Base-by-base conservation (phyloP, 2,329 filamentous ascomycete species). In the Talaromyces verruculosus region DNA sequence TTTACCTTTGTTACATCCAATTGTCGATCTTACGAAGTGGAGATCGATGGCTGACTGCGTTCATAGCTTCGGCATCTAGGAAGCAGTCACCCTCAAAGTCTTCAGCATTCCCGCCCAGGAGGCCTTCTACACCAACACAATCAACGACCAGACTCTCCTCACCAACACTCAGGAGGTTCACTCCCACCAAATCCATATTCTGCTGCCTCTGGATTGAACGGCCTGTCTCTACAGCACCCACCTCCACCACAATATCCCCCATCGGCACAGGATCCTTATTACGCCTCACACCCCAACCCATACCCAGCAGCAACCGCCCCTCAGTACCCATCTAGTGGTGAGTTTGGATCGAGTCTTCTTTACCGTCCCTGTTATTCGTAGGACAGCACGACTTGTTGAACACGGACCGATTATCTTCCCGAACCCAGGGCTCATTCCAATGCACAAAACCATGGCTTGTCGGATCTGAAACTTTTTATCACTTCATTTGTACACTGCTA, bases 301-400 rank as follows among this genome's bases (percentile, higher is more conserved):
- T 96, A 96, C 82, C 93, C 90, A 80, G 90, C 91, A 64, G 89
- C 91, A 71, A 92, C 90, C 81, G 87, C 90, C 88, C 90, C 90
- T 80, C 91, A 91, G 81, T 97, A 96, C 80, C 89, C 91, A 69
- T 92, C 92, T 76, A 91, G 91, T 83, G 91, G 92, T 95, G 82
- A 84, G 89, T 84, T 68, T 62, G 28, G 30, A 39, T 5, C 41
- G 30, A 39, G 19, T 65, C 53, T 67, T 60, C 19, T 59, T 39
- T 68, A n/a, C 25, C 43, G 22, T 60, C 53, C 45, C 35, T 63
- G 22, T 41, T 19, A 30, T 65, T 25, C 47, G 41, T 35, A 58
- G 33, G 43, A 49, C 22, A 47, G 28, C 6, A 58, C 35, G 39
- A 25, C 28, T 25, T 47, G 19, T 22, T 19, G 53, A 39, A 57